Conservation (phyloP, 1,284 basidiomycete species). For the Fomitiporia mediterranea region DNA sequence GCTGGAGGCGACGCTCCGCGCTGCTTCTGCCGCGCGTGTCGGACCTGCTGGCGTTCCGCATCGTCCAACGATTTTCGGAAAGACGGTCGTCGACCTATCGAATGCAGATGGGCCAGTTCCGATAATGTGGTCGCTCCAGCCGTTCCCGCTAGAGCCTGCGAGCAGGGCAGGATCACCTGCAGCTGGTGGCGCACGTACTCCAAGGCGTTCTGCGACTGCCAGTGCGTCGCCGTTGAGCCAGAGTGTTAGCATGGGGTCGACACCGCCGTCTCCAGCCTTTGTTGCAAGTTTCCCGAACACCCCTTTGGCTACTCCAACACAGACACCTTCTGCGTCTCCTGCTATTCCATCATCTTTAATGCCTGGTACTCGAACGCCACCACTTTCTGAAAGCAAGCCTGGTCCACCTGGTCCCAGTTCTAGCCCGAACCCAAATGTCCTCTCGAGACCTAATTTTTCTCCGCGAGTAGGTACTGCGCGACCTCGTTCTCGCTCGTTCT, state of each 20-base stretch:
- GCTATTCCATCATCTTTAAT: conserved; percentile 10
- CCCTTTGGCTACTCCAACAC: conserved; percentile 7
- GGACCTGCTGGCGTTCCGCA: conserved; percentile 25
- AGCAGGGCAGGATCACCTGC: conserved; percentile 4
- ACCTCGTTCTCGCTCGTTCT: conserved; percentile 71
- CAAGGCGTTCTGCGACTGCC: conserved; percentile 11
- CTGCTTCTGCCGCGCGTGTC: conserved; percentile 26
- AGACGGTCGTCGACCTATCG: conserved; percentile 49
- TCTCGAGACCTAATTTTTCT: conserved; percentile 58
- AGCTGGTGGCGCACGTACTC: conserved; percentile 5
- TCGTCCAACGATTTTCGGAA: conserved; percentile 58
- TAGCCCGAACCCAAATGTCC: conserved; percentile 27
- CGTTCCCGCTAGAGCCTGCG: conserved; percentile 26
- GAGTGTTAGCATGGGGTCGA: conserved; percentile 5
- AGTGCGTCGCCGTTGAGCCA: conserved; percentile 10
- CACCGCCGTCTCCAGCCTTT: conserved; percentile 3
- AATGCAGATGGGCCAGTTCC: conserved; percentile 56
- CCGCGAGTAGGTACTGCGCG: conserved; percentile 47
- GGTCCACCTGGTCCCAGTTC: neutral
- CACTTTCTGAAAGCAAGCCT: neutral
- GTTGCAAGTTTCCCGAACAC: conserved; percentile 6
- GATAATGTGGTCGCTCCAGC: conserved; percentile 59
- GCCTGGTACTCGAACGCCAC: neutral
- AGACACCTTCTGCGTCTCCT: conserved; percentile 6
- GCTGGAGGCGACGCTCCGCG: conserved; percentile 26